These are phyloP conservation scores for Capniomyces stellatus DNA, from an alignment of 371 early-diverging fungal genomes.

Conservation along the genomic window DNA sequence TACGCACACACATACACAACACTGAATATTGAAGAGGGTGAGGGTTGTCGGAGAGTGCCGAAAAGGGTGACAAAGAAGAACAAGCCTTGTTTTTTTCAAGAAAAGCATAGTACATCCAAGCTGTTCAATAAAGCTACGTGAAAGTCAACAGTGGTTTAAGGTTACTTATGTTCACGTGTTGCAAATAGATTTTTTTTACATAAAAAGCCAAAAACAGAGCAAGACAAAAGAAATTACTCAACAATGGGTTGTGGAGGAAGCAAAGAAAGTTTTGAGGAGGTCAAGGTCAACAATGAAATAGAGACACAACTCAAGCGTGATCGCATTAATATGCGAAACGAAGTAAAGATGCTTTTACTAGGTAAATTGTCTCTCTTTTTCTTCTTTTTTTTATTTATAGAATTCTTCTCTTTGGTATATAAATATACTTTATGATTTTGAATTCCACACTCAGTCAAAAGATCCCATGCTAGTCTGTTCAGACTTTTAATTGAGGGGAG, in stretches of 20 bases:
- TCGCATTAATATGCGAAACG: slow-evolving; percentile 51
- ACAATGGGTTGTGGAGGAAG: slow-evolving; percentile 83
- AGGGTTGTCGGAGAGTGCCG: no score
- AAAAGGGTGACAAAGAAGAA: no score
- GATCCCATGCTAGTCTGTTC: background rate
- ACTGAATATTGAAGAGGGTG: no score
- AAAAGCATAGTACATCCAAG: no score
- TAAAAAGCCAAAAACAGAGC: background rate
- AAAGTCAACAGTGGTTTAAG: no score
- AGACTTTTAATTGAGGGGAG: no score
- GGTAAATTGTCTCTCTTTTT: slow-evolving; percentile 30
- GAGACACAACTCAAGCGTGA: slow-evolving; percentile 71
- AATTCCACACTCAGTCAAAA: background rate
- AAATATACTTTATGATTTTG: background rate
- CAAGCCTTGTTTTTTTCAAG: no score
- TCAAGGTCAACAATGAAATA: slow-evolving; percentile 68
- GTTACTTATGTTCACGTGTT: no score
- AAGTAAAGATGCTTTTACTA: slow-evolving; percentile 87
- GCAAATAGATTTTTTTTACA: background rate
- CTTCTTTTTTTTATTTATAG: background rate
- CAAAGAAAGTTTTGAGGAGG: slow-evolving; percentile 64
- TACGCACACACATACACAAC: no score
- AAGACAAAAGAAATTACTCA: background rate
- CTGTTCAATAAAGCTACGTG: no score
- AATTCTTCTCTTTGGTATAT: background rate